Percentiles rank a stretch among this genome's conserved stretches.
Evolutionary conservation across 2,329 filamentous ascomycete species (phyloP).

Genomic region (Cladosporium sp.): DNA sequence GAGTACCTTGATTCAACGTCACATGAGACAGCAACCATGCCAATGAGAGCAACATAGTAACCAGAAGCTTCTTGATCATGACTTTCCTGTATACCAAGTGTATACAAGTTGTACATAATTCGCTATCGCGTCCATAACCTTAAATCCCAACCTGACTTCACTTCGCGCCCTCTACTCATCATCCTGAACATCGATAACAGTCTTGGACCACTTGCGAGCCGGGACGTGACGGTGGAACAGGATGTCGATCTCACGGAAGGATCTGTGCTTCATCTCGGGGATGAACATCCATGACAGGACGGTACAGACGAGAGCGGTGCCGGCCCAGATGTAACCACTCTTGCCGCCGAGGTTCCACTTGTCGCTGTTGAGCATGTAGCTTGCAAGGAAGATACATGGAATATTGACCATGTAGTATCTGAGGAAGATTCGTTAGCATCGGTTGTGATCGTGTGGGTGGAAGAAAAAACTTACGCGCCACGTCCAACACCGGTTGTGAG

Average conservation of each 20-base stretch:
- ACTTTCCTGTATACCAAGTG: background rate
- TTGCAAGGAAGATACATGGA: slow-evolving; percentile 61
- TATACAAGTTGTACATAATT: background rate
- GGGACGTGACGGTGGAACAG: slow-evolving; percentile 52
- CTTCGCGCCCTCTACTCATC: slow-evolving; percentile 34
- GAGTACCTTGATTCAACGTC: too few species aligned
- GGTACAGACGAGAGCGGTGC: slow-evolving; percentile 54
- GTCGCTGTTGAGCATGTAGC: slow-evolving; percentile 57
- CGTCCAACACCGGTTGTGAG: slow-evolving; percentile 63
- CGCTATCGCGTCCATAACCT: background rate
- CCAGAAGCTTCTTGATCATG: too few species aligned
- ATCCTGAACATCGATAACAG: slow-evolving; percentile 54
- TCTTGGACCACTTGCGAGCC: slow-evolving; percentile 55
- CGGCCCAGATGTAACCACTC: slow-evolving; percentile 59
- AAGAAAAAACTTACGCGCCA: slow-evolving; percentile 31
- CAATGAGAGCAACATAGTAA: too few species aligned
- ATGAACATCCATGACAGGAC: slow-evolving; percentile 43
- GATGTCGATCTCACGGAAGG: slow-evolving; percentile 61
- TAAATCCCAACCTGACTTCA: background rate
- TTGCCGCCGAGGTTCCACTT: slow-evolving; percentile 45
- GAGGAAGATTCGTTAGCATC: too few species aligned
- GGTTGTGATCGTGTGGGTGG: too few species aligned
- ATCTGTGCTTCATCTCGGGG: slow-evolving; percentile 56
- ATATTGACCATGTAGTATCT: slow-evolving; percentile 62
- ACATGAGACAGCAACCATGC: too few species aligned